phyloP scores from a whole-genome alignment of 2,329 filamentous ascomycete species.

The Hypoxylon sp. region DNA sequence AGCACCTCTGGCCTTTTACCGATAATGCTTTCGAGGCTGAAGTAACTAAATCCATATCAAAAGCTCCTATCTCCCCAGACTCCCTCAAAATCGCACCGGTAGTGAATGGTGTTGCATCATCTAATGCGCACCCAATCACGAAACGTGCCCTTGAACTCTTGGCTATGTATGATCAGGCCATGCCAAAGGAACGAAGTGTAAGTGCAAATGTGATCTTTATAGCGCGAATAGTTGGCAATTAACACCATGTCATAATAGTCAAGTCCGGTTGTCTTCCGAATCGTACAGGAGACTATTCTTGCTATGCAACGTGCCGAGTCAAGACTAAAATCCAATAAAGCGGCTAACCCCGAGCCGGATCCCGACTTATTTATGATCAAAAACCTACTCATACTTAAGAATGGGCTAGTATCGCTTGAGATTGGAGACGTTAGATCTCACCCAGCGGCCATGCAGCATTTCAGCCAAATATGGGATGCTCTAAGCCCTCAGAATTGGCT shows the following conservation, averaged over 20 bases:
- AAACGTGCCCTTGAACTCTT: slow-evolving; percentile 72
- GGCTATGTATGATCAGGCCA: slow-evolving; percentile 74
- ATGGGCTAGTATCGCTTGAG: slow-evolving; percentile 95
- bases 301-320: slow-evolving; percentile 84
- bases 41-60: slow-evolving; percentile 68
- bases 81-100: slow-evolving; percentile 67
- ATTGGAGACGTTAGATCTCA: slow-evolving; percentile 79
- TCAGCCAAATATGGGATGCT: slow-evolving; percentile 75
- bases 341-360: slow-evolving; percentile 72
- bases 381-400: slow-evolving; percentile 94
- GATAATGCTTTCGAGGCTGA: slow-evolving; percentile 70
- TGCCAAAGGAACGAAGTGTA: slow-evolving; percentile 75
- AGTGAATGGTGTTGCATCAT: slow-evolving; percentile 65
- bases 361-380: slow-evolving; percentile 94
- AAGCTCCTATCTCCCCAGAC: slow-evolving; percentile 63
- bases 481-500: slow-evolving; percentile 71
- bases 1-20: slow-evolving; percentile 71
- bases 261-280: slow-evolving; percentile 72
- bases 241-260: slow-evolving; percentile 62
- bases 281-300: slow-evolving; percentile 90
- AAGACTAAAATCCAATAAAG: slow-evolving; percentile 74
- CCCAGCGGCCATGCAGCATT: slow-evolving; percentile 70
- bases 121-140: slow-evolving; percentile 71
- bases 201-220: slow-evolving; percentile 50
- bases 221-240: slow-evolving; percentile 1